Percentiles rank a stretch among this genome's conserved stretches.
Conservation (phyloP, 345 rosid species). For the Eucalyptus victrix region DNA sequence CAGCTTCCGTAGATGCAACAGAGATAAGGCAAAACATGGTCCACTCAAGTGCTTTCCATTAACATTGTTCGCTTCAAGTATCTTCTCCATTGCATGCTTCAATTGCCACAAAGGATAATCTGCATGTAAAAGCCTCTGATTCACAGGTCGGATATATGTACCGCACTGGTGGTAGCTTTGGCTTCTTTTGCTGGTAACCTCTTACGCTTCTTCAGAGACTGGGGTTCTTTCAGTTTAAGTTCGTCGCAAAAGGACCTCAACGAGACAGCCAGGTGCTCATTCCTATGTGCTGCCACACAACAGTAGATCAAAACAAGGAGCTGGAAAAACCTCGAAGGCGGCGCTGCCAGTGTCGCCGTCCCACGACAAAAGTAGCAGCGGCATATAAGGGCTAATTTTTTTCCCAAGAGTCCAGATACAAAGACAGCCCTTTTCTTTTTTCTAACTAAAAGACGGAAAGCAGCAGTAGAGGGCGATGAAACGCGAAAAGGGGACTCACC, state of each 20-base stretch:
- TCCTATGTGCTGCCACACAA: conserved; percentile 69
- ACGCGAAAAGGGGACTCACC: conserved; percentile 23
- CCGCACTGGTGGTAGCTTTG: conserved; percentile 11
- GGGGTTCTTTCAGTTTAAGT: conserved; percentile 65
- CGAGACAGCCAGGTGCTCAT: conserved; percentile 42
- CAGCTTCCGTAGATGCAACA: background rate
- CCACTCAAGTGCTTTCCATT: background rate
- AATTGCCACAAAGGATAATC: background rate
- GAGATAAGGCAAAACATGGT: background rate
- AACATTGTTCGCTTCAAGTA: background rate
- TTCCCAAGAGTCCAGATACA: background rate
- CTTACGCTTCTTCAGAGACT: conserved; percentile 62
- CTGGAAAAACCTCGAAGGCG: background rate
- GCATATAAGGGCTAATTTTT: background rate
- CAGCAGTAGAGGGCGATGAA: background rate
- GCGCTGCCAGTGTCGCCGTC: background rate
- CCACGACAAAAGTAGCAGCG: background rate
- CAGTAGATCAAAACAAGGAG: background rate
- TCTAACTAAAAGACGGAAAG: background rate
- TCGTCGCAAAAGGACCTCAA: conserved; percentile 55
- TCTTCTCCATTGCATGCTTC: background rate
- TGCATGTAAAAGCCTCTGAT: background rate
- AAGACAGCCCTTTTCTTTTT: background rate
- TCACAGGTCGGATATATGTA: conserved; percentile 13
- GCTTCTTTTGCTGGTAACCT: conserved; percentile 41